phyloP scores from a whole-genome alignment of 2,329 filamentous ascomycete species.

The Pyrenophora seminiperda region DNA sequence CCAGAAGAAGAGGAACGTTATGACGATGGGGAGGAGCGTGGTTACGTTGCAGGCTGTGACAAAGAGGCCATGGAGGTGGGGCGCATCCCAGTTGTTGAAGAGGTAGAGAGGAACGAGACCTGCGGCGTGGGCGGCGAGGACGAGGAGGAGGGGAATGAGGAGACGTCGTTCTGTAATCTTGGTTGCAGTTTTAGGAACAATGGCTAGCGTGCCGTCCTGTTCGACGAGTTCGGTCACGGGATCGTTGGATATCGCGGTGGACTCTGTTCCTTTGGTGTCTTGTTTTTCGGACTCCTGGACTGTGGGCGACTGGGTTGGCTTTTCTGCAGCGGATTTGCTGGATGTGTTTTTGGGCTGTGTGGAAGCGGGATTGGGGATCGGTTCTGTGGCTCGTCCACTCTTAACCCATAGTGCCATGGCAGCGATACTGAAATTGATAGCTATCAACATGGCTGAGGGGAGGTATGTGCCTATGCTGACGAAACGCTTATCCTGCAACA shows the following conservation, averaged over 20 bases:
- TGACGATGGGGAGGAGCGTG: slow-evolving; percentile 39
- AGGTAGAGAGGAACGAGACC: slow-evolving; percentile 81
- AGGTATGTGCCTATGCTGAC: slow-evolving; percentile 98
- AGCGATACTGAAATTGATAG: slow-evolving; percentile 93
- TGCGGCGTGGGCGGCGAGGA: slow-evolving; percentile 74
- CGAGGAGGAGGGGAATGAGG: slow-evolving; percentile 73
- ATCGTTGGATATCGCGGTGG: slow-evolving; percentile 1
- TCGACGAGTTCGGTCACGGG: slow-evolving; percentile 38
- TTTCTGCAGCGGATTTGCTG: slow-evolving; percentile 63
- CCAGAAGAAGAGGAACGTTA: slow-evolving; percentile 34
- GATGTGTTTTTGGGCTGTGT: slow-evolving; percentile 21
- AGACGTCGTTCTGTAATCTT: slow-evolving; percentile 65
- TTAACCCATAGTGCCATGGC: slow-evolving; percentile 92
- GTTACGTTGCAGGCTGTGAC: slow-evolving; percentile 41
- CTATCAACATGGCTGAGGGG: slow-evolving; percentile 95
- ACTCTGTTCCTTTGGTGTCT: slow-evolving; percentile 43
- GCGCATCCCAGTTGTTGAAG: slow-evolving; percentile 75
- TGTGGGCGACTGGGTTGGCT: neutral
- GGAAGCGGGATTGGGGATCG: slow-evolving; percentile 33
- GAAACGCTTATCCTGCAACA: slow-evolving; percentile 90
- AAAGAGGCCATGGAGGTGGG: slow-evolving; percentile 39
- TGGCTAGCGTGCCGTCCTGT: slow-evolving; percentile 41
- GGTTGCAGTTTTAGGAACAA: slow-evolving; percentile 49
- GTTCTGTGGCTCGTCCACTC: slow-evolving; percentile 62
- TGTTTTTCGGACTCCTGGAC: slow-evolving; percentile 1